phyloP scores from a whole-genome alignment of 352 stramenopile species.

The Phytophthora colocasiae region DNA sequence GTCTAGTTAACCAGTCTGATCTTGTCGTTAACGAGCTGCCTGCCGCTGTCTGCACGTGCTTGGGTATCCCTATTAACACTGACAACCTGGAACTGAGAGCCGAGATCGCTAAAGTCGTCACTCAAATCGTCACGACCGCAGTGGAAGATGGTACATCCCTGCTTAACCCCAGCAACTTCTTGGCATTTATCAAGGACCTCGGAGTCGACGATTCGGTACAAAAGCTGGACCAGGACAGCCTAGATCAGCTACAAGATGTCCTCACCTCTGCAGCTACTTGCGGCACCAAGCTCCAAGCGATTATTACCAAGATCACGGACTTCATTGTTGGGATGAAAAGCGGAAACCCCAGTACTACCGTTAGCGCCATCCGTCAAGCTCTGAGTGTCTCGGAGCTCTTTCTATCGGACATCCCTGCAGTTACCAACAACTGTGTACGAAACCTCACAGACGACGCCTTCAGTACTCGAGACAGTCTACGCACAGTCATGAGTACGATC shows the following conservation, averaged over 20 bases:
- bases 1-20: constrained; percentile 41
- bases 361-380: constrained; percentile 43
- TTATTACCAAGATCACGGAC: constrained; percentile 49
- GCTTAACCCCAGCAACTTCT: constrained; percentile 33
- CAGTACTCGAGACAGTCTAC: constrained; percentile 51
- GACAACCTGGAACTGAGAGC: constrained; percentile 31
- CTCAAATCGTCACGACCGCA: constrained; percentile 37
- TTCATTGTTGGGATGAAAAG: constrained; percentile 46
- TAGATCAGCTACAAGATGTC: constrained; percentile 35
- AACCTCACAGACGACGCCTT: constrained; percentile 42
- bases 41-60: constrained; percentile 52
- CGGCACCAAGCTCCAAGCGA: constrained; percentile 42
- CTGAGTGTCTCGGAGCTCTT: constrained; percentile 53
- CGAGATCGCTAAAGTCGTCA: constrained; percentile 38
- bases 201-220: constrained; percentile 30
- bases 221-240: constrained; percentile 33
- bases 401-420: constrained; percentile 55
- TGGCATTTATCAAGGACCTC: constrained; percentile 32
- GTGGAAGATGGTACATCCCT: constrained; percentile 31
- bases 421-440: constrained; percentile 45
- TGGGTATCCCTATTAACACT: constrained; percentile 39
- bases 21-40: constrained; percentile 37
- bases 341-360: constrained; percentile 24
- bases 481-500: constrained; percentile 51
- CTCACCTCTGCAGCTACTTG: constrained; percentile 43